Conservation (phyloP, 305 asterid genomes). For the Fraxinus sp. region DNA sequence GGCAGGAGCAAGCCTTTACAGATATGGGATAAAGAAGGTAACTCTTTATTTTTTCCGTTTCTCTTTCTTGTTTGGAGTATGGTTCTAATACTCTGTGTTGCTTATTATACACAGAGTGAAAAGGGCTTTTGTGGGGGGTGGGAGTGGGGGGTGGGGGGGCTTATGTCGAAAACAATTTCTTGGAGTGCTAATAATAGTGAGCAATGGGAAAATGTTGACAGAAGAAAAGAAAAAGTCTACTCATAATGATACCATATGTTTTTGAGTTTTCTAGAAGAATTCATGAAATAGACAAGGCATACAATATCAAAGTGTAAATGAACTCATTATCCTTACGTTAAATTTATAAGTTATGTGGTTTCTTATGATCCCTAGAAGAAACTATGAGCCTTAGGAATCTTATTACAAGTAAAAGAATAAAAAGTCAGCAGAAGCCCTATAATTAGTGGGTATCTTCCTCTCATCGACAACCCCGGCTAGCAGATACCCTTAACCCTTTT, state of each 20-base stretch:
- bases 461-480: not conserved
- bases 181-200: not conserved
- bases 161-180: not conserved
- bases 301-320: not conserved
- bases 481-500: not conserved
- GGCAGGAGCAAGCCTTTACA: conserved; percentile 96
- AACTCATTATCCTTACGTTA: not conserved
- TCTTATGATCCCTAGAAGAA: not conserved
- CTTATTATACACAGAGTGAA: not conserved
- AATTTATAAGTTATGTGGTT: not conserved
- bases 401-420: not conserved
- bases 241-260: not conserved
- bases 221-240: not conserved
- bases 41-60: not conserved
- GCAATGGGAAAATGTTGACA: not conserved
- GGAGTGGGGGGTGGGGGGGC: no score
- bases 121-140: not conserved
- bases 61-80: not conserved
- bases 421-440: not conserved
- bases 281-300: not conserved
- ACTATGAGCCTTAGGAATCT: not conserved
- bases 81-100: not conserved
- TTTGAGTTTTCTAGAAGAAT: not conserved
- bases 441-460: not conserved
- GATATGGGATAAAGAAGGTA: conserved; percentile 98